Conservation (phyloP, 441 rosid species). For the Gossypium gossypioides region DNA sequence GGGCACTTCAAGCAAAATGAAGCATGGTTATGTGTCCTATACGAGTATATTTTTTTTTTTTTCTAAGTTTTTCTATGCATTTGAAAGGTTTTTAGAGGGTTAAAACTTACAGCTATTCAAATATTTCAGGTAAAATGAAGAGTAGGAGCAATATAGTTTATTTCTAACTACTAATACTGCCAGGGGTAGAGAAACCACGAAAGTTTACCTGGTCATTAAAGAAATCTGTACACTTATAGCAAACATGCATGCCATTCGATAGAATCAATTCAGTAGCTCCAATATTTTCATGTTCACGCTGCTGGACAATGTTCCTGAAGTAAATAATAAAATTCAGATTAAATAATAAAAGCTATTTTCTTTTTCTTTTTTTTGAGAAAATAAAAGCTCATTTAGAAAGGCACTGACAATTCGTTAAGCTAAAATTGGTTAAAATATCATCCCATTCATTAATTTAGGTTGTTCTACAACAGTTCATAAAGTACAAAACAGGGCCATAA, state of each 20-base stretch:
- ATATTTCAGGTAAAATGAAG: neutral
- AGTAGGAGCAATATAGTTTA: neutral
- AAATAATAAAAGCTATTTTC: neutral
- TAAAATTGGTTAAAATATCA: neutral
- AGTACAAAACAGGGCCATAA: neutral
- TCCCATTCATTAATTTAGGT: neutral
- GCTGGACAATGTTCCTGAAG: constrained; percentile 50
- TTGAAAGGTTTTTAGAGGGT: no score
- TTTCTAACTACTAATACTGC: neutral
- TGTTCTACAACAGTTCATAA: neutral
- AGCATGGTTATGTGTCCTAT: no score
- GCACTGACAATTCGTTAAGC: neutral
- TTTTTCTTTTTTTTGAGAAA: neutral
- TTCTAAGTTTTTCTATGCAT: no score
- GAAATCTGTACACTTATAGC: constrained; percentile 82
- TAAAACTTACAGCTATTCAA: neutral
- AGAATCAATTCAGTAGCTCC: constrained; percentile 72
- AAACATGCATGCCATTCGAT: constrained; percentile 86
- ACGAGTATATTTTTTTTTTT: no score
- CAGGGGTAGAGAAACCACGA: constrained; percentile 10
- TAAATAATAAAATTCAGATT: constrained; percentile 5
- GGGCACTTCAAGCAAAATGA: neutral
- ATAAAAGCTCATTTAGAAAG: neutral
- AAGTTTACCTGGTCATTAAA: constrained; percentile 80
- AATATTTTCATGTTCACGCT: constrained; percentile 53